These are phyloP conservation scores for Begonia masoniana DNA, from an alignment of 306 rosid species.

Conservation along the genomic window DNA sequence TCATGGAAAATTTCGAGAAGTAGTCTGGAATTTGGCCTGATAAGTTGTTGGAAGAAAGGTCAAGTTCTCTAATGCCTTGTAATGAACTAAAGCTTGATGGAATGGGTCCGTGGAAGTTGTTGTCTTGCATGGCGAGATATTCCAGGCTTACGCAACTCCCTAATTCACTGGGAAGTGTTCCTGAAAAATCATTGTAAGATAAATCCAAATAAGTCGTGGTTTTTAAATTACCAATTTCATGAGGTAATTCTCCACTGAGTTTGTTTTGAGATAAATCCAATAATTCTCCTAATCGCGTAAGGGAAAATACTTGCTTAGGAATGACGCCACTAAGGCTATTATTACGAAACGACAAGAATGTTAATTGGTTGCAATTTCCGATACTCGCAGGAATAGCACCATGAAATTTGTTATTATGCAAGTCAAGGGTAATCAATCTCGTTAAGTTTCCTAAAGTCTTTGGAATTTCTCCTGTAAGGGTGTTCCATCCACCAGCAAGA, in stretches of 20 bases:
- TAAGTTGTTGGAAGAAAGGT: too few relatives aligned
- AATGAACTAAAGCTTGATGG: too few relatives aligned
- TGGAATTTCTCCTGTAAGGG: constrained; percentile 14
- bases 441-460: constrained; percentile 2
- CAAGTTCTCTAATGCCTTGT: too few relatives aligned
- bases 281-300: neutral
- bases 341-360: constrained; percentile 3
- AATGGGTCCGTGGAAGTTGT: neutral
- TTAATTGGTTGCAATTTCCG: neutral
- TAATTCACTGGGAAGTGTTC: neutral
- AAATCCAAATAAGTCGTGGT: neutral
- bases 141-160: neutral
- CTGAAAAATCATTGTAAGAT: neutral
- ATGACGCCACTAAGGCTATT: constrained; percentile 13
- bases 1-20: too few relatives aligned
- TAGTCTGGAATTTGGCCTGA: too few relatives aligned
- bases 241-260: too few relatives aligned
- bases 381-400: constrained; percentile 13
- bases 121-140: neutral
- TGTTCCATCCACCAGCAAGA: constrained; percentile 11
- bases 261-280: neutral
- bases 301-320: neutral
- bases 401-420: constrained; percentile 13
- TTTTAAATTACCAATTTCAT: neutral
- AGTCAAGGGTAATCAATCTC: neutral